Base-by-base conservation (phyloP, 2,329 filamentous ascomycete genomes). In the Hypoxylon sp. region DNA sequence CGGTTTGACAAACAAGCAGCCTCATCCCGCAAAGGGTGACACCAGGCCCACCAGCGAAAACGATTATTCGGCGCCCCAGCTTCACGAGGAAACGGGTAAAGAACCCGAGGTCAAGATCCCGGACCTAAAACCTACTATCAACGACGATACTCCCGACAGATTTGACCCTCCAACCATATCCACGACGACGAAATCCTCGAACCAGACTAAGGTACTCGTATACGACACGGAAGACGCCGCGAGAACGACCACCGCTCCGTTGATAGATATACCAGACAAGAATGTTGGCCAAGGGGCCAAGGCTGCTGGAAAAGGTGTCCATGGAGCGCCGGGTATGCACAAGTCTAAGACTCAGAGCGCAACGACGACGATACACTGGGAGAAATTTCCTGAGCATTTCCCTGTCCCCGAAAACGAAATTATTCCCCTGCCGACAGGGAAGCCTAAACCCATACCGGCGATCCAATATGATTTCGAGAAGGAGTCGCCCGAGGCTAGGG, bases 381-480 rank as follows among this genome's bases (percentile, higher is more conserved):
- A 80, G 59, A 93, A 90, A 76, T 84, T 87, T 67, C 80, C 83
- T 2, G 93, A 97, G 76, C 85, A 91, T 74, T 98, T 92, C 78
- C 94, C 96, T 0, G 80, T 98, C 2, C 82, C 89, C 6, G 78
- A 84, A 2, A 86, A 89, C 61, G 89, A 91, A 16, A 82, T 97
- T 57, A 93, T 94, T 61, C 82, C 83, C 45, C 83, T 98, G 28
- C 96, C 96, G 1, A 90, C 88, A 1, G 92, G 89, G 42, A 84
- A 84, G 24, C 85, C 93, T 2, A 89, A 88, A 73, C 71, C 83
- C 2, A 90, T 97, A 14, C 93, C 93, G 1, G 87, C 84, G 71
- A 89, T 98, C 51, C 96, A 98, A 77, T 84, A 88, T 75, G 78
- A 81, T 2, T 96, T 97, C 74, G 82, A 80, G n/a, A 76, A 83